These are phyloP conservation scores for Alopecurus myosuroides DNA, from an alignment of 176 grass and related monocot genomes.

Conservation along the genomic window DNA sequence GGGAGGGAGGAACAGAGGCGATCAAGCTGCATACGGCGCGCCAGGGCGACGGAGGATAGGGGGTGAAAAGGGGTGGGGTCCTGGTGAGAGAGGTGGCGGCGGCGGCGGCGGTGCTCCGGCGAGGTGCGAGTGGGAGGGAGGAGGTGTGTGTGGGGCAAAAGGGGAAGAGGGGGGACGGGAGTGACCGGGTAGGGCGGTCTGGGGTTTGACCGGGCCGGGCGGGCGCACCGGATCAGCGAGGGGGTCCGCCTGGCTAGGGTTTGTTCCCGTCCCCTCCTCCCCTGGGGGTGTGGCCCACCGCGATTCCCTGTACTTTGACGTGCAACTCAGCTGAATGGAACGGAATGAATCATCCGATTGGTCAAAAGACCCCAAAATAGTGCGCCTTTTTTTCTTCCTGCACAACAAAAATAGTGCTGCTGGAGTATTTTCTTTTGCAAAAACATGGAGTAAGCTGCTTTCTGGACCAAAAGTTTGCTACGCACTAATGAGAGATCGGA, in stretches of 20 bases:
- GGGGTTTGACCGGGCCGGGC: conserved; percentile 28
- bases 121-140: conserved; percentile 13
- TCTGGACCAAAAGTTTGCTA: background rate
- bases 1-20: background rate
- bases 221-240: conserved; percentile 36
- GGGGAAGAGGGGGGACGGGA: background rate
- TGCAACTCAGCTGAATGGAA: background rate
- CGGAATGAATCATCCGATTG: conserved; percentile 10
- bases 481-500: too few relatives aligned
- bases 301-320: conserved; percentile 43
- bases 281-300: conserved; percentile 35
- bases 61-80: background rate
- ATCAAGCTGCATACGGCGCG: conserved; percentile 20
- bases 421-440: background rate
- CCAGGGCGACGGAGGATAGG: background rate
- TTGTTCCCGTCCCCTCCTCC: conserved; percentile 4
- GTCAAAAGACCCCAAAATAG: conserved; percentile 35
- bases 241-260: conserved; percentile 47
- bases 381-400: background rate
- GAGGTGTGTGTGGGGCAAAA: background rate
- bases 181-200: conserved; percentile 22
- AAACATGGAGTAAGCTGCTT: background rate
- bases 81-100: background rate
- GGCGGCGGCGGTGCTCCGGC: conserved; percentile 18
- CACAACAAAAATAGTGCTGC: background rate